Percentiles rank a stretch among this genome's conserved stretches.
Conservation (phyloP, 768 basidiomycete genomes). For the Phylloporus sp. region DNA sequence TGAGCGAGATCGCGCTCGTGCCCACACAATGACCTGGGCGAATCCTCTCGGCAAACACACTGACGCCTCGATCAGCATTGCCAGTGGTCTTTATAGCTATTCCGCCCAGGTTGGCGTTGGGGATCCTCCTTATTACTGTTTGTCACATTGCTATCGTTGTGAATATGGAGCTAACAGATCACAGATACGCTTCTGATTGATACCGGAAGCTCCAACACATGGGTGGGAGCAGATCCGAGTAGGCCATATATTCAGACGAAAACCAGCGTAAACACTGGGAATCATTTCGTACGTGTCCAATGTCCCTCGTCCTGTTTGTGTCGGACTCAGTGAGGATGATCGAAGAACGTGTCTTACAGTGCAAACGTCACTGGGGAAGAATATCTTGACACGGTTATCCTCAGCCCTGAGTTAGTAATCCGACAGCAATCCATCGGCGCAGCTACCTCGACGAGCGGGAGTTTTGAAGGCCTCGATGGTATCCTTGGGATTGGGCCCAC, state of each 20-base stretch:
- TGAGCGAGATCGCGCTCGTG: background rate
- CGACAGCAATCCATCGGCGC: background rate
- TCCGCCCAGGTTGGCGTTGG: background rate
- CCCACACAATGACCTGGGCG: background rate
- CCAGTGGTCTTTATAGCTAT: background rate
- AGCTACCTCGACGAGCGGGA: background rate
- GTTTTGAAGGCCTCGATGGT: background rate
- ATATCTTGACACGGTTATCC: background rate
- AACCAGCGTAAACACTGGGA: background rate
- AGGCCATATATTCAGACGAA: background rate
- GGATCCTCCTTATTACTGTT: background rate
- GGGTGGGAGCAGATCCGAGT: background rate
- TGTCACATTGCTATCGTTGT: background rate
- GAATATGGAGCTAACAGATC: background rate
- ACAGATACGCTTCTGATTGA: background rate
- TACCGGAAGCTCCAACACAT: background rate
- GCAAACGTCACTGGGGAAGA: background rate
- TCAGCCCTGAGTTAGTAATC: background rate
- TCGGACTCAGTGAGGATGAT: background rate
- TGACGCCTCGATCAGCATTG: background rate
- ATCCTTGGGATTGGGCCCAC: background rate
- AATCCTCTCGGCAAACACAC: background rate
- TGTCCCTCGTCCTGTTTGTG: background rate
- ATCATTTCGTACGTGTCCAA: background rate
- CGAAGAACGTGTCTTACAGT: background rate